Conservation (phyloP, 768 basidiomycete species). For the Phanerochaete sordida region DNA sequence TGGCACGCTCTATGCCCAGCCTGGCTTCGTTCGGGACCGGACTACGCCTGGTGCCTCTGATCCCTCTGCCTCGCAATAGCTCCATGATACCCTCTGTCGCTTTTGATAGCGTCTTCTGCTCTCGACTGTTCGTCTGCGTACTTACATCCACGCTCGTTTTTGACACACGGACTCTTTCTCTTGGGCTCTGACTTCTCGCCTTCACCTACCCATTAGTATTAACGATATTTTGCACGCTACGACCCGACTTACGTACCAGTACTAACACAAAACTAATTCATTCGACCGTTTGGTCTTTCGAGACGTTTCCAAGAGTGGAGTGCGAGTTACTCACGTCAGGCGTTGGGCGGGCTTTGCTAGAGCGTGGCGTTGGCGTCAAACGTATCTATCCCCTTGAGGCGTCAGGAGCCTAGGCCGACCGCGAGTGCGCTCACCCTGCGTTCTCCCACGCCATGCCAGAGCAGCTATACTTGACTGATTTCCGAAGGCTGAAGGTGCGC, state of each 20-base stretch:
- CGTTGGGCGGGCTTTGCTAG: background rate
- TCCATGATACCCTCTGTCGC: background rate
- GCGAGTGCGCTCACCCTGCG: too few relatives aligned
- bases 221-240: constrained; percentile 11
- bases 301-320: background rate
- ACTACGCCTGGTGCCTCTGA: background rate
- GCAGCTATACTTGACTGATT: too few relatives aligned
- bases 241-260: constrained; percentile 5
- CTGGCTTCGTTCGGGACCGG: constrained; percentile 42
- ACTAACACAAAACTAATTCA: constrained; percentile 14
- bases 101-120: background rate
- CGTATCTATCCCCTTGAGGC: too few relatives aligned
- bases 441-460: too few relatives aligned
- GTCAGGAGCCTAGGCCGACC: too few relatives aligned
- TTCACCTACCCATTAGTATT: background rate
- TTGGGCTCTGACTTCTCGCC: background rate
- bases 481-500: too few relatives aligned
- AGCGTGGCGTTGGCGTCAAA: too few relatives aligned
- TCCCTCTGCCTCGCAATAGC: background rate
- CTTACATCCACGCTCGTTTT: background rate
- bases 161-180: background rate
- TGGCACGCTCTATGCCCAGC: constrained; percentile 71
- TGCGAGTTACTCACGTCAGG: background rate
- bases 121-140: too few relatives aligned
- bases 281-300: background rate